These are phyloP conservation scores for Aspergillus taichungensis DNA, from an alignment of 495 filamentous ascomycete genomes.

Conservation along the genomic window DNA sequence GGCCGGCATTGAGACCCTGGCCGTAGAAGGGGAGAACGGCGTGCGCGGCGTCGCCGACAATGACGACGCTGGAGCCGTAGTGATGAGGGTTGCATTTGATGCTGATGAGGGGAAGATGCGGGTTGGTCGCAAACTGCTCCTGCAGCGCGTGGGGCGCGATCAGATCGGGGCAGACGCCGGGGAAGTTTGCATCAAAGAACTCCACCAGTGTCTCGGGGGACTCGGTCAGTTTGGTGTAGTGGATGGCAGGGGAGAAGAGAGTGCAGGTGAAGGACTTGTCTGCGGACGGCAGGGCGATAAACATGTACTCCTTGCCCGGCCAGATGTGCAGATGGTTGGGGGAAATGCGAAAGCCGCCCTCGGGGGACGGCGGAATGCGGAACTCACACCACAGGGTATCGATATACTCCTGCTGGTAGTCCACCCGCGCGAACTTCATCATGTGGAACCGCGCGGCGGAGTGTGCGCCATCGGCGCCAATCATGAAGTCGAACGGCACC, in stretches of 20 bases:
- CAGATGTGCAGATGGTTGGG: constrained; percentile 96
- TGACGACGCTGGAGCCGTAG: constrained; percentile 64
- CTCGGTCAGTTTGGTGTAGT: constrained; percentile 46
- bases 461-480: constrained; percentile 95
- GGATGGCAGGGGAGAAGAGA: constrained; percentile 63
- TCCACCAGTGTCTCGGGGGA: constrained; percentile 45
- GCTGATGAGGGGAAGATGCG: constrained; percentile 83
- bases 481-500: constrained; percentile 78
- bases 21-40: constrained; percentile 97
- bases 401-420: constrained; percentile 92
- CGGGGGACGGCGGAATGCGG: constrained; percentile 54
- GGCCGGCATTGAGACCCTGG: constrained; percentile 79
- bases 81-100: constrained; percentile 90
- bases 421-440: constrained; percentile 85
- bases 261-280: constrained; percentile 95
- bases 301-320: constrained; percentile 90
- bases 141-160: constrained; percentile 60
- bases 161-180: constrained; percentile 73
- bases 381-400: constrained; percentile 98
- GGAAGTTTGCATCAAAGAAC: constrained; percentile 76
- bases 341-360: constrained; percentile 62
- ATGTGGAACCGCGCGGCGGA: constrained; percentile 81
- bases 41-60: constrained; percentile 91
- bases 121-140: constrained; percentile 65
- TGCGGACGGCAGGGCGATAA: constrained; percentile 86